These are phyloP conservation scores for Chaetomiaceae sp. DNA, from an alignment of 2,329 filamentous ascomycete species.

Conservation along the genomic window DNA sequence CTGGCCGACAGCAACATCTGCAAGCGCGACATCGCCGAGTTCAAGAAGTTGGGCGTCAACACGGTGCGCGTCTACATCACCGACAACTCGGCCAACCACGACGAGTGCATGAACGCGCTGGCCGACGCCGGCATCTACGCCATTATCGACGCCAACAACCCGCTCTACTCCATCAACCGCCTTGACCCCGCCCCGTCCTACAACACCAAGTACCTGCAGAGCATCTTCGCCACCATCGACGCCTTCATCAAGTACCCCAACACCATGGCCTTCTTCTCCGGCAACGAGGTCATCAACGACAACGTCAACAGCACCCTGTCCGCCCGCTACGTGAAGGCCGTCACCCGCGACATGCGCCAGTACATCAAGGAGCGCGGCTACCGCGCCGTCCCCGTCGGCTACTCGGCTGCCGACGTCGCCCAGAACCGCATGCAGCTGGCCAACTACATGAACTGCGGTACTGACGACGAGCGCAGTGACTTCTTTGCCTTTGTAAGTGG, in stretches of 20 bases:
- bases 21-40: conserved; percentile 72
- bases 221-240: conserved; percentile 83
- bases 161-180: conserved; percentile 82
- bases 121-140: conserved; percentile 86
- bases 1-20: conserved; percentile 66
- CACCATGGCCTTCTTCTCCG: conserved; percentile 79
- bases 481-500: conserved; percentile 66
- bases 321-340: conserved; percentile 71
- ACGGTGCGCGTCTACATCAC: conserved; percentile 88
- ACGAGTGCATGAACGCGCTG: conserved; percentile 76
- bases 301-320: conserved; percentile 54
- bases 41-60: conserved; percentile 83
- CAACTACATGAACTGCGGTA: conserved; percentile 88
- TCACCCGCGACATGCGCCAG: conserved; percentile 69
- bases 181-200: conserved; percentile 67
- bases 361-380: conserved; percentile 59
- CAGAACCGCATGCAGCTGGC: conserved; percentile 83
- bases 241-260: conserved; percentile 78
- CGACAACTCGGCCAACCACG: conserved; percentile 77
- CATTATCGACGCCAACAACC: conserved; percentile 85
- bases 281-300: conserved; percentile 75
- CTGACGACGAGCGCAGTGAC: conserved; percentile 75
- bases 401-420: conserved; percentile 73
- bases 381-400: conserved; percentile 66
- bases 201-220: conserved; percentile 78